Evolutionary conservation across 2,329 filamentous ascomycete species (phyloP).

Genomic region (Simplicillium sp.): DNA sequence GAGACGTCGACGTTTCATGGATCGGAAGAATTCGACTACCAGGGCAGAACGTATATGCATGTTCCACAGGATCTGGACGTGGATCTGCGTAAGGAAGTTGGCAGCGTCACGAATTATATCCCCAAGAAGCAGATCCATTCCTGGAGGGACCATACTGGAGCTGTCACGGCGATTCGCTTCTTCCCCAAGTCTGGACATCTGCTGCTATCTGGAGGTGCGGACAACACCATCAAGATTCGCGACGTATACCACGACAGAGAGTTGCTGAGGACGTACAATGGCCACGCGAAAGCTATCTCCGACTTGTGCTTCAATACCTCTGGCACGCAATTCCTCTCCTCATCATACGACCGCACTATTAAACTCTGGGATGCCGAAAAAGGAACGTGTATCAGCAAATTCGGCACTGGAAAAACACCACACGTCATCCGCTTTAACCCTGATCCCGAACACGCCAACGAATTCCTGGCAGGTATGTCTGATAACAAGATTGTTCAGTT

Average conservation of each 20-base stretch:
- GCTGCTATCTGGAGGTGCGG: constrained; percentile 79
- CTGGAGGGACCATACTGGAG: constrained; percentile 76
- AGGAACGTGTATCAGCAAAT: constrained; percentile 76
- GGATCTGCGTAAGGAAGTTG: constrained; percentile 71
- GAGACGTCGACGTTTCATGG: constrained; percentile 89
- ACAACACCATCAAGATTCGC: constrained; percentile 87
- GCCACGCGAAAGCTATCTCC: constrained; percentile 82
- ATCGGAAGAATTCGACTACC: constrained; percentile 76
- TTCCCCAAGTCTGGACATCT: constrained; percentile 84
- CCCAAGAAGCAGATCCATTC: constrained; percentile 90
- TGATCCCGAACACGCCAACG: constrained; percentile 62
- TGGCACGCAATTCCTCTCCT: constrained; percentile 80
- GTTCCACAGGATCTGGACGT: constrained; percentile 84
- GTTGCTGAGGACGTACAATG: constrained; percentile 81
- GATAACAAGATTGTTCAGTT: constrained; percentile 99
- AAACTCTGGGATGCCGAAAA: constrained; percentile 99
- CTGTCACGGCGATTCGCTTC: constrained; percentile 82
- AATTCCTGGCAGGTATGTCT: constrained; percentile 93
- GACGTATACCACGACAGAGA: constrained; percentile 87
- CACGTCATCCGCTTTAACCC: constrained; percentile 95
- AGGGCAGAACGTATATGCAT: constrained; percentile 96
- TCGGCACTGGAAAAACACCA: constrained; percentile 88
- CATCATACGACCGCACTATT: constrained; percentile 90
- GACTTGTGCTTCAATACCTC: constrained; percentile 79
- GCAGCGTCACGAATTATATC: constrained; percentile 79